Evolutionary conservation across 139 green algal species (phyloP), one percentile per base, ranked within the genome.

Genomic region (Volvox reticuliferus): DNA sequence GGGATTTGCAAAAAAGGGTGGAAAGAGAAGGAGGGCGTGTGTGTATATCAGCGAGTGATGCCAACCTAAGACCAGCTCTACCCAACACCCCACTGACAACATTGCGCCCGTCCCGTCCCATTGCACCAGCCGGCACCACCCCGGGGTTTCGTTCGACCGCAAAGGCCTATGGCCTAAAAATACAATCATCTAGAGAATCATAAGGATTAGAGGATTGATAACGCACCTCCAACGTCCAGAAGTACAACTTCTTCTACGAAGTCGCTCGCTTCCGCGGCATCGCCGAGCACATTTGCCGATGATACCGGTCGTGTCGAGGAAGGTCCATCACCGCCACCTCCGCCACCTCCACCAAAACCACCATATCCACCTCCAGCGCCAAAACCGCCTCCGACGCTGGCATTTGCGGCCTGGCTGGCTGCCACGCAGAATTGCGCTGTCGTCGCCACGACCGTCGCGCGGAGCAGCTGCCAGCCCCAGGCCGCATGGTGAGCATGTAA

Each of bases 161-260:
- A 55, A 55, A 55, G 9, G 5, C 44, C 44, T 55, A 55, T 9
- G 9, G 9, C 44, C 44, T 55, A 14, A 55, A 14, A 55, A 55
- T 9, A 55, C 5, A 55, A 55, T 55, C 44, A 55, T 9, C 44
- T 55, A 55, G 44, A 55, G 9, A 55, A 55, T 55, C 9, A 55
- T 55, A 55, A 55, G 44, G 44, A 55, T 55, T 14, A 55, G 9
- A 9, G 44, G 9, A 55, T 55, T 55, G 44, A 55, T 82, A 33
- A 24, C 55, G 20, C 84, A 97, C 96, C 96, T 90, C 91, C 89
- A 0, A 98, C 95, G 71, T 98, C 97, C 37, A 98, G 93, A 22
- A 98, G 92, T 0, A 98, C 91, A 1, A 98, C 94, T n/a, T 98
- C 95, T 85, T 97, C 95, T 2, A 93, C 87, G 32, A 94, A 77